phyloP scores from a whole-genome alignment of 768 basidiomycete genomes.

The Leccinum arenicola region DNA sequence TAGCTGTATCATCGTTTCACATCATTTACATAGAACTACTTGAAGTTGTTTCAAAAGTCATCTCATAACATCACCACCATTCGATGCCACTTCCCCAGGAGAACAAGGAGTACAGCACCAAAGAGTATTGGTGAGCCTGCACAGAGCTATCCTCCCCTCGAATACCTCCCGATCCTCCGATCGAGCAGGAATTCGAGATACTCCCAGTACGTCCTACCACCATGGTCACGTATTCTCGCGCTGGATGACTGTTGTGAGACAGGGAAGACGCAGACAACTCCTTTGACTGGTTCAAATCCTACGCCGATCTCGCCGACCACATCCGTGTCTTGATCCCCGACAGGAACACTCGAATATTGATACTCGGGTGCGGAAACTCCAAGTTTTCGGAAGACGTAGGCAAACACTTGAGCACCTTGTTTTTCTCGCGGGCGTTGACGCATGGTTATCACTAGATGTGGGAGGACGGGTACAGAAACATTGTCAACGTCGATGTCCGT shows the following conservation, averaged over 20 bases:
- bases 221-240: neutral
- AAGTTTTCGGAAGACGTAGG: constrained; percentile 72
- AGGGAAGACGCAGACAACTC: constrained; percentile 58
- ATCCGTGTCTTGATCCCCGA: constrained; percentile 62
- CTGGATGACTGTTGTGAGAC: constrained; percentile 1
- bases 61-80: constrained; percentile 3
- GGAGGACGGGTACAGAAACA: constrained; percentile 79
- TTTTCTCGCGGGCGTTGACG: constrained; percentile 1
- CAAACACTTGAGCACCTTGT: neutral
- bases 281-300: constrained; percentile 90
- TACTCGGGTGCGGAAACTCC: constrained; percentile 86
- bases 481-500: constrained; percentile 72
- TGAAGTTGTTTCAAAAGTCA: neutral
- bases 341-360: constrained; percentile 59
- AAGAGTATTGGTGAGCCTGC: constrained; percentile 59
- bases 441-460: constrained; percentile 63
- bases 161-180: neutral
- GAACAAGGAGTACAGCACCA: constrained; percentile 68
- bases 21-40: too few relatives aligned
- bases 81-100: constrained; percentile 47
- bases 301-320: constrained; percentile 62
- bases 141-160: neutral
- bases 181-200: constrained; percentile 65
- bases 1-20: too few relatives aligned
- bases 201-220: constrained; percentile 44